Conservation (phyloP, 495 filamentous ascomycete genomes). For the Penicillium paxilli region DNA sequence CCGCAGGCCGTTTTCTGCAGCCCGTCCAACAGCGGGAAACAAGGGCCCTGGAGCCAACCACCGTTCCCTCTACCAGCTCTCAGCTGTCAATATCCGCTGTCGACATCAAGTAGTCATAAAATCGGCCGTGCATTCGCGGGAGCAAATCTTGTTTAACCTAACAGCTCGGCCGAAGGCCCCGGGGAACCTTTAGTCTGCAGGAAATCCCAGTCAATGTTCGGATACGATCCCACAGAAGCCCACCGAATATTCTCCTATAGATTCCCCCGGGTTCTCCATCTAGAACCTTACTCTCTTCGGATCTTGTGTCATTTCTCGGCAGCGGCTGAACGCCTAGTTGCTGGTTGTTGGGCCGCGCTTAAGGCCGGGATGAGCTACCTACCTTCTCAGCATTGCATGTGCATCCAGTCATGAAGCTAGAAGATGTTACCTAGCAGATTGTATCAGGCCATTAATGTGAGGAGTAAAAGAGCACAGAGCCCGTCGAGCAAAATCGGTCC, state of each 20-base stretch:
- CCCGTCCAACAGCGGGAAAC: constrained; percentile 6
- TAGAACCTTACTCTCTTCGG: constrained; percentile 16
- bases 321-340: constrained; percentile 16
- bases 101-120: constrained; percentile 19
- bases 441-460: constrained; percentile 8
- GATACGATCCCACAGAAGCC: constrained; percentile 5
- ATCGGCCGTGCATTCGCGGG: constrained; percentile 12
- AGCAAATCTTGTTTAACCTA: constrained; percentile 16
- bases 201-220: not conserved
- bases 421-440: constrained; percentile 18
- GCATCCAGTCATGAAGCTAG: constrained; percentile 13
- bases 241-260: constrained; percentile 21
- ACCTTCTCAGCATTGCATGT: not conserved
- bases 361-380: constrained; percentile 11
- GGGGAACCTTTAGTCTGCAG: not conserved
- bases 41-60: constrained; percentile 19
- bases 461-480: constrained; percentile 4
- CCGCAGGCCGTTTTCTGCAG: constrained; percentile 18
- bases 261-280: not conserved
- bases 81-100: constrained; percentile 20
- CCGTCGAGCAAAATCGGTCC: not conserved
- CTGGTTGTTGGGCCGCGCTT: constrained; percentile 24
- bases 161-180: constrained; percentile 12
- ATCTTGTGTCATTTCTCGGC: constrained; percentile 5
- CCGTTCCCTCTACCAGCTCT: constrained; percentile 4